Conservation (phyloP, 1,139 yeast species). For the Yamadazyma dendronema region DNA sequence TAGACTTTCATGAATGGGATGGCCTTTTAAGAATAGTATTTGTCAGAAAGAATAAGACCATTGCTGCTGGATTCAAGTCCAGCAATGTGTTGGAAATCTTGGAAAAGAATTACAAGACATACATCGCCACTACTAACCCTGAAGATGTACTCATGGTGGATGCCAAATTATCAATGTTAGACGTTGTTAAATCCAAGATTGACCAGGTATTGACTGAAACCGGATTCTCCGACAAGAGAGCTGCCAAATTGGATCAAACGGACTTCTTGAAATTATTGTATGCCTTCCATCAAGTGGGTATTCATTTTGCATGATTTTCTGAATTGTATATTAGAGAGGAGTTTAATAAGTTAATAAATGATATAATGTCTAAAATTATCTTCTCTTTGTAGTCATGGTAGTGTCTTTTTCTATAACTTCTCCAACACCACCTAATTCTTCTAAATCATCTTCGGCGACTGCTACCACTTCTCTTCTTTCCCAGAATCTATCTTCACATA, state of each 20-base stretch:
- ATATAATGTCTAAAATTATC: slow-evolving; percentile 20
- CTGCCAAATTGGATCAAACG: slow-evolving; percentile 92
- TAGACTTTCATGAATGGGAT: slow-evolving; percentile 96
- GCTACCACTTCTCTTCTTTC: slow-evolving; percentile 94
- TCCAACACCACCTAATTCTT: slow-evolving; percentile 89
- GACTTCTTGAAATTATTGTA: slow-evolving; percentile 84
- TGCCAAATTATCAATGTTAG: slow-evolving; percentile 39
- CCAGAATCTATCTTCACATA: slow-evolving; percentile 97
- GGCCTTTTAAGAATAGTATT: slow-evolving; percentile 88
- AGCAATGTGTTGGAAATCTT: slow-evolving; percentile 77
- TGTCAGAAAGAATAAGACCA: slow-evolving; percentile 89
- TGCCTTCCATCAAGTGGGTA: slow-evolving; percentile 96
- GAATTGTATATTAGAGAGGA: slow-evolving; percentile 1
- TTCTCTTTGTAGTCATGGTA: slow-evolving; percentile 44
- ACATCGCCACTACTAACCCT: slow-evolving; percentile 55
- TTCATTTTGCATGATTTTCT: slow-evolving; percentile 74
- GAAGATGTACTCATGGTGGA: slow-evolving; percentile 56
- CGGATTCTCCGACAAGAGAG: slow-evolving; percentile 79
- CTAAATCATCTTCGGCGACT: slow-evolving; percentile 82
- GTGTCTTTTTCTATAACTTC: slow-evolving; percentile 81
- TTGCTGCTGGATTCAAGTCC: slow-evolving; percentile 90
- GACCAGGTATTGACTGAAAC: slow-evolving; percentile 72
- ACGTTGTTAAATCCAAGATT: slow-evolving; percentile 56
- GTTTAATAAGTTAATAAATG: background rate
- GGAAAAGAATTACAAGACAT: slow-evolving; percentile 86